Evolutionary conservation across 768 basidiomycete species (phyloP).

Genomic region (Naganishia randhawae): DNA sequence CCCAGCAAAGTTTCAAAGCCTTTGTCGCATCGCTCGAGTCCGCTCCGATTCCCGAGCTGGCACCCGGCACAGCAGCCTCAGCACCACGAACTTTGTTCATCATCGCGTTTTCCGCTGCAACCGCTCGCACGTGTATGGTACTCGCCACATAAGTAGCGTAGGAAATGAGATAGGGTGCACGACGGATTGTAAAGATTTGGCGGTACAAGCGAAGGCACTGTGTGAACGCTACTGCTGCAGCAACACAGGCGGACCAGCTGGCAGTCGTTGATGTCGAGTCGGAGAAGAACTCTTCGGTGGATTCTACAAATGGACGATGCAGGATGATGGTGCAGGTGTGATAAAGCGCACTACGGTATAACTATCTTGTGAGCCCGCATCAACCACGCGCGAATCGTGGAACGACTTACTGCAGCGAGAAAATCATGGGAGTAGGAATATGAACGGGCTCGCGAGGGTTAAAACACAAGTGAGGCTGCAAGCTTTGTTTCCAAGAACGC

Average conservation of each 20-base stretch:
- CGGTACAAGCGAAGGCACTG: slow-evolving; percentile 27
- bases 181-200: slow-evolving; percentile 32
- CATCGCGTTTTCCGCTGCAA: slow-evolving; percentile 16
- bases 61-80: slow-evolving; percentile 8
- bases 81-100: slow-evolving; percentile 21
- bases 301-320: slow-evolving; percentile 36
- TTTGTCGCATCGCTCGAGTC: slow-evolving; percentile 20
- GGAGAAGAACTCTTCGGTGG: slow-evolving; percentile 26
- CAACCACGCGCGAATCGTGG: too few relatives aligned
- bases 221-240: slow-evolving; percentile 31
- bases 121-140: slow-evolving; percentile 35
- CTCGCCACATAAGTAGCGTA: slow-evolving; percentile 37
- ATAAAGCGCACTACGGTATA: slow-evolving; percentile 28
- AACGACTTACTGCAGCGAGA: slow-evolving; percentile 8
- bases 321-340: slow-evolving; percentile 33
- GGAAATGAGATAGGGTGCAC: slow-evolving; percentile 36
- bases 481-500: slow-evolving; percentile 13
- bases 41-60: background rate
- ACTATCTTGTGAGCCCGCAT: background rate
- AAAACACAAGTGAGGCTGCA: slow-evolving; percentile 15
- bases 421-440: slow-evolving; percentile 19
- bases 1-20: slow-evolving; percentile 31
- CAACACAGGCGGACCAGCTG: slow-evolving; percentile 34
- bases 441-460: slow-evolving; percentile 14
- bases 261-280: slow-evolving; percentile 26